Evolutionary conservation across 192 early-diverging fungal genomes (phyloP), one percentile per base, ranked within the genome.

Genomic region (Mortierella hygrophila): DNA sequence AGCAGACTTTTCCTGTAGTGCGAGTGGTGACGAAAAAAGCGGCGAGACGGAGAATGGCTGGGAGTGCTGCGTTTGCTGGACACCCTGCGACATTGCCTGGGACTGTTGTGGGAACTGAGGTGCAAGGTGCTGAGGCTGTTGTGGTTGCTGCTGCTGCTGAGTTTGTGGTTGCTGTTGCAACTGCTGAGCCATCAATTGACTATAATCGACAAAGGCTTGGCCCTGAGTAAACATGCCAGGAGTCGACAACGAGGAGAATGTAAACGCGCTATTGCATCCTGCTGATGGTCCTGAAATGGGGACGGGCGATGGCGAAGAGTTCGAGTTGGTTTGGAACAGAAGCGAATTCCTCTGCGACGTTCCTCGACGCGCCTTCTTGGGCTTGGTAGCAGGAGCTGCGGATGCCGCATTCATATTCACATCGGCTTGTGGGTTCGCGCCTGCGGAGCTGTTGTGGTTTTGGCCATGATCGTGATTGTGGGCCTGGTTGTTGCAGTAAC

Each of bases 221-320:
- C 79, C 84, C 41, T 86, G 78, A 6, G 79, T 74, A n/a, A 86
- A 86, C 84, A 81, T 86, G 7, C 76, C 84, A 21, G 79, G 84
- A 3, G 76, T 86, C 35, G 84, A 86, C 47, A 86, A 29, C 1
- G 84, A 86, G 16, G 84, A 57, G n/a, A 81, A 86, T 0, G 79
- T 86, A 32, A 86, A 86, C 3, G 55, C 18, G 1, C 70, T 52
- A 26, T 74, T 44, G 15, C 60, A 52, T 46, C 40, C 44, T 37
- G 37, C 0, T 16, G 65, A 26, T 21, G 63, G 42, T 41, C 47
- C 40, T 3, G 38, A 35, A 10, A 44, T 20, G 37, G 57, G 81
- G 77, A 35, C 26, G 6, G 47, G 20, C 37, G 42, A 23, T 42
- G 6, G 49, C 9, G 35, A 41, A 9, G 69, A n/a, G 23, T 38